Evolutionary conservation across 257 asterid species (phyloP).

Genomic region (Coffea eugenioides): DNA sequence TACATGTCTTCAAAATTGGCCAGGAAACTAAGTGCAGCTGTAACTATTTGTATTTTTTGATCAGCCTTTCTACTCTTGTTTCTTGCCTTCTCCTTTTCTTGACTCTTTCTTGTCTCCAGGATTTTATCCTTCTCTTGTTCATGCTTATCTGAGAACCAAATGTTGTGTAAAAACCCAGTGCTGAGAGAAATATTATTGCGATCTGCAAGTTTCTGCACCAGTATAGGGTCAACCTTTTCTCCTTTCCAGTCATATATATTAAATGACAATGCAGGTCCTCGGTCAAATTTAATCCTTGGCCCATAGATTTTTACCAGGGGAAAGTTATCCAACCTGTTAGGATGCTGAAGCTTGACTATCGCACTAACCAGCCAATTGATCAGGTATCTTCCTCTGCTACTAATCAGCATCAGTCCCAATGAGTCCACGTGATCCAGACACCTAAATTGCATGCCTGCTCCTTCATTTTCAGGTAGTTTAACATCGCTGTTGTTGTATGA

Average conservation of each 20-base stretch:
- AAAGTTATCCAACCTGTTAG: conserved; percentile 59
- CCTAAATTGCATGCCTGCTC: conserved; percentile 42
- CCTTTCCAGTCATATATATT: conserved; percentile 85
- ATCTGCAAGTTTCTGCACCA: conserved; percentile 90
- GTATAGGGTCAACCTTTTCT: conserved; percentile 70
- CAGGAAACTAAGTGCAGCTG: conserved; percentile 73
- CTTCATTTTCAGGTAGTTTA: conserved; percentile 7
- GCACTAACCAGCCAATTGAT: conserved; percentile 85
- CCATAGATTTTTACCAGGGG: conserved; percentile 81
- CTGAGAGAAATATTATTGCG: conserved; percentile 66
- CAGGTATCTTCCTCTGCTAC: conserved; percentile 69
- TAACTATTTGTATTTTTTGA: conserved; percentile 50
- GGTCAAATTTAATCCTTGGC: conserved; percentile 73
- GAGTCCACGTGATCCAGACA: conserved; percentile 85
- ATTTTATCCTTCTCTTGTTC: conserved; percentile 43
- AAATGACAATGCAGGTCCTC: conserved; percentile 90
- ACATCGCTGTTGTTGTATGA: neutral
- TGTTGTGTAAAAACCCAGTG: conserved; percentile 50
- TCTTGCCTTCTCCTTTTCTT: conserved; percentile 26
- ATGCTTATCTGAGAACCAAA: conserved; percentile 61
- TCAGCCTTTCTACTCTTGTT: conserved; percentile 28
- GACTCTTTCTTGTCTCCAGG: conserved; percentile 31
- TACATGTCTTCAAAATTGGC: conserved; percentile 77
- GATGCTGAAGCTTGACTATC: conserved; percentile 77
- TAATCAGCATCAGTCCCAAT: conserved; percentile 53